Base-by-base conservation (phyloP, 1,284 basidiomycete genomes). In the Ganoderma lingzhi region DNA sequence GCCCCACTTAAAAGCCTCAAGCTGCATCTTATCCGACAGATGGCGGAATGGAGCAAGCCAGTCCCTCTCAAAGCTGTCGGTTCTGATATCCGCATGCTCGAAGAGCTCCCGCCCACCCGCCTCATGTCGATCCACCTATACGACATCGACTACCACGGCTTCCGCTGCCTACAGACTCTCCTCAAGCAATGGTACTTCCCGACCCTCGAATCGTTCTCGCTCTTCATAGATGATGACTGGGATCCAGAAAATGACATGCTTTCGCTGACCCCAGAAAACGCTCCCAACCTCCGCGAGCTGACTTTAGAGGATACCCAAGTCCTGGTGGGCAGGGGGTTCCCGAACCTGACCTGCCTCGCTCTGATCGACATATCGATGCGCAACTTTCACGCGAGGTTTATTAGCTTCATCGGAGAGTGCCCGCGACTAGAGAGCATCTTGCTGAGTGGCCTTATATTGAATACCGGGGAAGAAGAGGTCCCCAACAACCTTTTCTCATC, bases 381-480 rank as follows among this genome's bases (percentile, higher is more conserved):
- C 2, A 45, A 53, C 37, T 17, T 59, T 14, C 32, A 62, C 17
- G 51, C 2, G 2, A 14, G 42, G 48, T 28, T 67, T 2, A 42
- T 32, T 32, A 19, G 35, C 8, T 30, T 67, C 44, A 39, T 67
- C 41, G 32, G 30, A 3, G 23, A 62, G 9, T 67, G 66, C 55
- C 66, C 66, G 6, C 48, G 4, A n/a, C 62, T 67, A 2, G 53
- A 63, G 53, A 58, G 51, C 23, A 37, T 67, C n/a, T 41, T n/a
- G 1, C 32, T 67, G 9, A 30, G 42, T 35, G 35, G 35, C 35
- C 35, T 55, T 14, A 2, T 1, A 2, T 10, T 28, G 0, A 9
- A 55, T 19, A 12, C 10, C 35, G 23, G 14, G 15, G 42, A 28
- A 12, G 39, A 64, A 41, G 28, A 23, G 41, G 41, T 32, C 42